A percentile compares a stretch with the other conserved stretches of the same genome.
Evolutionary conservation across 1,284 basidiomycete genomes (phyloP).

Genomic region (Sporisorium reilianum): DNA sequence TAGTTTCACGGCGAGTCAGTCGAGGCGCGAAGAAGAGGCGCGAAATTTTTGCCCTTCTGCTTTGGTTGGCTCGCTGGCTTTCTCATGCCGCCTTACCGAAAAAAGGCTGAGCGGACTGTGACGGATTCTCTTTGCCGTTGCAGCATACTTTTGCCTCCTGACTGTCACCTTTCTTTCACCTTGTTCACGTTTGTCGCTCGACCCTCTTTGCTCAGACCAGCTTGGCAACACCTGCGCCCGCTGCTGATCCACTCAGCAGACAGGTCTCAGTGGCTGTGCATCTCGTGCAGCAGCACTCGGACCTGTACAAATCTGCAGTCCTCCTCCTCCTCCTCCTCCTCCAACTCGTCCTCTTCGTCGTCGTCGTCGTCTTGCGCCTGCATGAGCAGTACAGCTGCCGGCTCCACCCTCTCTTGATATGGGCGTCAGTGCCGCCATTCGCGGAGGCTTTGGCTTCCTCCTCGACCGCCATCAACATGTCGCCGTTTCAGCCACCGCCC

Average conservation of each 20-base stretch:
- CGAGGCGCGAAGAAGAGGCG: too few species aligned
- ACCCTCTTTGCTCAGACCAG: slow-evolving; percentile 5
- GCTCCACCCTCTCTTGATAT: slow-evolving; percentile 25
- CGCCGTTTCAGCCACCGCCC: slow-evolving; percentile 1
- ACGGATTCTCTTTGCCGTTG: slow-evolving; percentile 4
- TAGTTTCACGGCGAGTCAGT: too few species aligned
- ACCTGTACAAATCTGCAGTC: too few species aligned
- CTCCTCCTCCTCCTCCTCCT: too few species aligned
- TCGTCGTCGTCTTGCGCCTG: slow-evolving; percentile 5
- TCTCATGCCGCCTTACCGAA: slow-evolving; percentile 6
- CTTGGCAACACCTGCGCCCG: slow-evolving; percentile 13
- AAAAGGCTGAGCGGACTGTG: background rate
- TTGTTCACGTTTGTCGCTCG: background rate
- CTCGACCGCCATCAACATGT: slow-evolving; percentile 30
- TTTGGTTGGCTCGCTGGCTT: background rate
- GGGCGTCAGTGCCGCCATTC: slow-evolving; percentile 41
- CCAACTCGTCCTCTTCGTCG: too few species aligned
- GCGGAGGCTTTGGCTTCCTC: slow-evolving; percentile 46
- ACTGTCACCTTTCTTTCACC: background rate
- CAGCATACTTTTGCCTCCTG: background rate
- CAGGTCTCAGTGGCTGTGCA: slow-evolving; percentile 41
- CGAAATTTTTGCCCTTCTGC: background rate
- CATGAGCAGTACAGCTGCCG: too few species aligned
- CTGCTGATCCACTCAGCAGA: slow-evolving; percentile 32
- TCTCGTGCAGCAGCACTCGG: slow-evolving; percentile 25